These are phyloP conservation scores for Dendrocalamus latiflorus DNA, from an alignment of 202 grass and related monocot species.

Conservation along the genomic window DNA sequence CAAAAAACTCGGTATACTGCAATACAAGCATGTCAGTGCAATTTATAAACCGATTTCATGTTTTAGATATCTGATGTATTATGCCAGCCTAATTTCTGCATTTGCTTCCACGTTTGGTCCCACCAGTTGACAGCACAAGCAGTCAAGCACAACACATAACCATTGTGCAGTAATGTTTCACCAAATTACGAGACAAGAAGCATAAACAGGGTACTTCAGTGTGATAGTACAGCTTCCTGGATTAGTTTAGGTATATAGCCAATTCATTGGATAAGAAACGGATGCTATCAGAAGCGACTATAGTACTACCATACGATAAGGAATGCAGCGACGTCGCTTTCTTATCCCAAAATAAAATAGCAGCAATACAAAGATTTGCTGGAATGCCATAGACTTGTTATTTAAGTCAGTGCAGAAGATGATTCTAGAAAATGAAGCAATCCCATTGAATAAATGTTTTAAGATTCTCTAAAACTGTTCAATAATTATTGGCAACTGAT, in stretches of 20 bases:
- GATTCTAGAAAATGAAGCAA: slow-evolving; percentile 23
- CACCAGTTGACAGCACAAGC: neutral
- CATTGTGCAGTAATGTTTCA: slow-evolving; percentile 9
- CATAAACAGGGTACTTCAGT: neutral
- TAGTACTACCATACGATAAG: slow-evolving; percentile 12
- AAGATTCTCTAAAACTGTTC: neutral
- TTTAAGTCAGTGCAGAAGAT: neutral
- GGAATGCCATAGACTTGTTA: slow-evolving; percentile 5
- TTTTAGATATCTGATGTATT: neutral
- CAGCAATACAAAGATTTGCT: slow-evolving; percentile 20
- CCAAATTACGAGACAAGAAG: neutral
- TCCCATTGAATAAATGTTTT: slow-evolving; percentile 4
- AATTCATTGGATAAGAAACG: slow-evolving; percentile 9
- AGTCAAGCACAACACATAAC: slow-evolving; percentile 14
- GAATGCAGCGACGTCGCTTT: slow-evolving; percentile 32
- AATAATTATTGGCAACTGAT: neutral
- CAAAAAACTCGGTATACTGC: neutral
- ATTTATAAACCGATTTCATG: neutral
- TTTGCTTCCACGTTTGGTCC: neutral
- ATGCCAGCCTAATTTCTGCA: neutral
- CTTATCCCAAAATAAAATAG: slow-evolving; percentile 27
- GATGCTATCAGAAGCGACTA: slow-evolving; percentile 27
- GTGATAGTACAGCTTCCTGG: neutral
- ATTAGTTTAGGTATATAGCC: slow-evolving; percentile 2
- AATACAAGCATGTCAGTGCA: neutral